A percentile compares a stretch with the other conserved stretches of the same genome.
Conservation (phyloP, 148 eudicot genomes). For the Silene latifolia region DNA sequence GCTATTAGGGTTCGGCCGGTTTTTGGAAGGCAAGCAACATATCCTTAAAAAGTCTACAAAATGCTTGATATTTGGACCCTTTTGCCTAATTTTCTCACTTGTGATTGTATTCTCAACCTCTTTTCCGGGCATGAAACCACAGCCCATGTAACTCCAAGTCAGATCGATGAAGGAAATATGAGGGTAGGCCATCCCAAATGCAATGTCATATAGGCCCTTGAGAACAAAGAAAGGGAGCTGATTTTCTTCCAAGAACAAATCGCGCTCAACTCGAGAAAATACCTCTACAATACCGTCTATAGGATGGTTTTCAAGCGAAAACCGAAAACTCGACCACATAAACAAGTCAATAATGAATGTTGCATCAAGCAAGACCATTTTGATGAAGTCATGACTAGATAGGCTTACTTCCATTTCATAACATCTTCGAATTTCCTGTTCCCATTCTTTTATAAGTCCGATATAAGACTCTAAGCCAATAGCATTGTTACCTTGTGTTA, state of each 20-base stretch:
- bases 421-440: constrained; percentile 9
- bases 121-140: not conserved
- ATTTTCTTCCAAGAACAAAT: constrained; percentile 23
- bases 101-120: not conserved
- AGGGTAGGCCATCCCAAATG: not conserved
- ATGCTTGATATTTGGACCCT: constrained; percentile 14
- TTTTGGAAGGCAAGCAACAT: not conserved
- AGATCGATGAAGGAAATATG: constrained; percentile 3
- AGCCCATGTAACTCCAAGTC: not conserved
- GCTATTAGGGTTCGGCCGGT: constrained; percentile 1
- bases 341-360: constrained; percentile 20
- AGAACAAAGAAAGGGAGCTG: constrained; percentile 30
- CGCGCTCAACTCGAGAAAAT: constrained; percentile 7
- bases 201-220: constrained; percentile 18
- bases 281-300: constrained; percentile 4
- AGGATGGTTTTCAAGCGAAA: not conserved
- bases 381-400: constrained; percentile 13
- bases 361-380: constrained; percentile 29
- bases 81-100: not conserved
- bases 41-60: constrained; percentile 18
- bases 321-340: not conserved
- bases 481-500: not conserved
- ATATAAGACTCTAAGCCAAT: constrained; percentile 1
- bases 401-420: constrained; percentile 16
- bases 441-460: not conserved